Conservation (phyloP, 2,329 filamentous ascomycete genomes). For the Neophaeococcomyces aloes region DNA sequence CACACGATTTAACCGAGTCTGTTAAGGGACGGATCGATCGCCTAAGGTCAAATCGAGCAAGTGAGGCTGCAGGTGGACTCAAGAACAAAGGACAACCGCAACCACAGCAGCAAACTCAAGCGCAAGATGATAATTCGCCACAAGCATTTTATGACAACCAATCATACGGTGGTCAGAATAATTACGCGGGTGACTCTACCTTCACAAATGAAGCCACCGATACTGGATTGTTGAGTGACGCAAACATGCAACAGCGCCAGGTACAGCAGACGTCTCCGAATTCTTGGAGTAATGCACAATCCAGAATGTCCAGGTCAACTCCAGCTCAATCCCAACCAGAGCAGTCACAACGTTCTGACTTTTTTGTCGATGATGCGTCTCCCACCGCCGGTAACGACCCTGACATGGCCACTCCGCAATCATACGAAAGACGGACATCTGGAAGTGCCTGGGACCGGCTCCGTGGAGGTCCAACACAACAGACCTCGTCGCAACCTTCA, state of each 20-base stretch:
- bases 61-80: neutral
- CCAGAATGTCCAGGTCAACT: neutral
- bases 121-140: constrained; percentile 7
- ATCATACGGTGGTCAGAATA: constrained; percentile 2
- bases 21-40: constrained; percentile 12
- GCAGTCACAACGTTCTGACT: constrained; percentile 6
- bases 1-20: constrained; percentile 10
- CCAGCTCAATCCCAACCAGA: neutral
- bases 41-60: constrained; percentile 8
- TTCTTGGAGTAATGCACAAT: constrained; percentile 8
- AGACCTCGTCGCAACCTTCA: neutral
- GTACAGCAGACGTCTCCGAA: constrained; percentile 7
- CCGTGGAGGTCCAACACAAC: constrained; percentile 6
- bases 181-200: constrained; percentile 5
- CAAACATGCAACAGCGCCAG: constrained; percentile 6
- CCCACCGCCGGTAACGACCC: constrained; percentile 17
- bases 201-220: constrained; percentile 10
- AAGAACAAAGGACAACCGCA: neutral
- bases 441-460: constrained; percentile 17
- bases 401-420: constrained; percentile 6
- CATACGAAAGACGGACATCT: neutral
- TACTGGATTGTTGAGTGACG: constrained; percentile 9
- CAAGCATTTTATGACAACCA: constrained; percentile 8
- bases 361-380: constrained; percentile 20
- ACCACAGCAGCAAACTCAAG: neutral